A percentile compares a stretch with the other conserved stretches of the same genome.
Conservation (phyloP, 2,329 filamentous ascomycete genomes). For the Sordariomycetes sp. region DNA sequence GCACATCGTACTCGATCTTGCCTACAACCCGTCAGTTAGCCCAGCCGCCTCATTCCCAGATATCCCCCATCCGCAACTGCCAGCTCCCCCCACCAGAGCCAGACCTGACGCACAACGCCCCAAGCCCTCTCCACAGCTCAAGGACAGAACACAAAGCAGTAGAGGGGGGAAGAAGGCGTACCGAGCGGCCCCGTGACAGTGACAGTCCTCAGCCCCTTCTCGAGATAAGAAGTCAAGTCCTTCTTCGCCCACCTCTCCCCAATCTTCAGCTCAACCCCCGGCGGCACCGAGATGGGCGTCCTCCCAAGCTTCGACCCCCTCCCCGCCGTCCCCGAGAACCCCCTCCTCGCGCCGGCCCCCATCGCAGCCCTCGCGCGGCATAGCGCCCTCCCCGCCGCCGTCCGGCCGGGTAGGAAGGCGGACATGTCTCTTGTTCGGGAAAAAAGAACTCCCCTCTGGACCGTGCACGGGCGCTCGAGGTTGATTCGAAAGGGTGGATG, state of each 20-base stretch:
- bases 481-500: not conserved
- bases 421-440: slow-evolving; percentile 1
- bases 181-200: slow-evolving; percentile 72
- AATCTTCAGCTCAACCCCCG: slow-evolving; percentile 66
- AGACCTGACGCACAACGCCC: too few species aligned
- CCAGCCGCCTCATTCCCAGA: too few species aligned
- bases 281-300: slow-evolving; percentile 67
- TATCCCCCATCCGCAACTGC: too few species aligned
- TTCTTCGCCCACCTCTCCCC: slow-evolving; percentile 44
- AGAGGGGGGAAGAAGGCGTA: slow-evolving; percentile 21
- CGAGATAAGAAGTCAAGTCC: slow-evolving; percentile 45
- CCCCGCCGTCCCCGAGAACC: slow-evolving; percentile 58
- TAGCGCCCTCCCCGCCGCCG: not conserved
- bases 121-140: too few species aligned
- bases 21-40: slow-evolving; percentile 34
- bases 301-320: slow-evolving; percentile 73
- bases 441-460: too few species aligned
- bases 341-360: not conserved
- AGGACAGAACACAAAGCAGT: not conserved
- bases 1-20: slow-evolving; percentile 65
- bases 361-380: not conserved
- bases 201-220: slow-evolving; percentile 51
- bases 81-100: too few species aligned
- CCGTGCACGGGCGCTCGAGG: not conserved
- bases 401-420: slow-evolving; percentile 2